Base-by-base conservation (phyloP, 1,139 yeast genomes). In the Casaregolazyma suthepensis region DNA sequence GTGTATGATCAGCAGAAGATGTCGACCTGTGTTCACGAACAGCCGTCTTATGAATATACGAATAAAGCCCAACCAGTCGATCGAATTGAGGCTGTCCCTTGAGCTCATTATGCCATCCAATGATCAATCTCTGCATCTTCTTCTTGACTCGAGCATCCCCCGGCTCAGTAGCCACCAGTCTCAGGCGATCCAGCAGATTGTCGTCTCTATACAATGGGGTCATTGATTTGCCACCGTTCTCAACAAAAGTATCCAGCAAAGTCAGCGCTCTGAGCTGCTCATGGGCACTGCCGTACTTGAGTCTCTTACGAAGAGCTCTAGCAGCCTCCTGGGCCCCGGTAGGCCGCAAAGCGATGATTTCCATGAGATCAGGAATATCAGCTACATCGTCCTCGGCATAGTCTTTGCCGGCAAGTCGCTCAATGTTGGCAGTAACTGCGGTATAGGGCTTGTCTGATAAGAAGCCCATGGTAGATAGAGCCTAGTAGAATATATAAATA, bases 301-400 rank as follows among this genome's bases (percentile, higher is more conserved):
- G 74, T 66, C 84, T 82, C 73, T 93, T 93, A 52, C 99, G 78
- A 42, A 93, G 74, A 1, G 96, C 95, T 52, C 98, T 75, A 0
- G 97, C 97, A 1, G 96, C 94, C 68, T 91, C 98, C 10, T 76
- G 72, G 1, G 89, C 81, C 0, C 94, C 66, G 18, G 35, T 79
- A n/a, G 68, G 66, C 54, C 75, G 72, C 38, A 74, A 61, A 50
- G 65, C 66, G 53, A 79, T 75, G 22, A 76, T 71, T 51, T 78
- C 80, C 45, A 78, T 57, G 46, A 79, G 66, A 54, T 75, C 79
- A 10, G 76, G 71, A 29, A 75, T 59, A 45, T 72, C 76, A 1
- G 73, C 69, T 13, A 73, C 61, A 52, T 65, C 68, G 29, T 72
- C 75, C 26, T 68, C 75, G 20, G 68, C 75, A 50, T 72, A 67